phyloP scores from a whole-genome alignment of 257 asterid species.

The Primulina eburnea region DNA sequence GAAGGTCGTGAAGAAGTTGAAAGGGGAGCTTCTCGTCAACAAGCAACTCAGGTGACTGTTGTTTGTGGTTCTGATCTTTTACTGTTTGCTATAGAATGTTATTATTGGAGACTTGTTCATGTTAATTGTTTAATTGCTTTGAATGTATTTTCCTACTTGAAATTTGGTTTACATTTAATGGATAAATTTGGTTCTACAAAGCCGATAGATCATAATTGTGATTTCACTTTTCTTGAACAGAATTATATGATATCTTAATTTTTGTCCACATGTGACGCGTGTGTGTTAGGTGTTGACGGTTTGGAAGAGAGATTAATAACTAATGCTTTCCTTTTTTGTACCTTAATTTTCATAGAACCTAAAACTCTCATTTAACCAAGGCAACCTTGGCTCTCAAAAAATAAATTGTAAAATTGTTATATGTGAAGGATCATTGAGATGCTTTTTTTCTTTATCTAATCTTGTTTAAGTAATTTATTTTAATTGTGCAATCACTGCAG shows the following conservation, averaged over 20 bases:
- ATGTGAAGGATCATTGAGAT: background rate
- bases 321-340: background rate
- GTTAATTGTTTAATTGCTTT: slow-evolving; percentile 1
- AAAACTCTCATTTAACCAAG: background rate
- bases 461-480: background rate
- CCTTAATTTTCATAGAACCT: background rate
- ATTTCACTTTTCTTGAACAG: background rate
- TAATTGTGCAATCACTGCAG: background rate
- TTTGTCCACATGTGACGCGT: background rate
- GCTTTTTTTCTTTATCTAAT: background rate
- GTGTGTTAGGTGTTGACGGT: background rate
- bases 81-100: slow-evolving; percentile 1
- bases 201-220: background rate
- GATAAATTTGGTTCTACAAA: background rate
- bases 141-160: background rate
- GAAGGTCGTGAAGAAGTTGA: slow-evolving; percentile 89
- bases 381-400: background rate
- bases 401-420: too few species aligned
- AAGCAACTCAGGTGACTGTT: slow-evolving; percentile 71
- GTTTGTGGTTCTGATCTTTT: slow-evolving; percentile 19
- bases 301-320: background rate
- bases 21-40: slow-evolving; percentile 69
- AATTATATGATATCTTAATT: background rate
- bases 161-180: background rate
- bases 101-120: background rate